phyloP scores from a whole-genome alignment of 495 filamentous ascomycete species.

The Rusavskia elegans region DNA sequence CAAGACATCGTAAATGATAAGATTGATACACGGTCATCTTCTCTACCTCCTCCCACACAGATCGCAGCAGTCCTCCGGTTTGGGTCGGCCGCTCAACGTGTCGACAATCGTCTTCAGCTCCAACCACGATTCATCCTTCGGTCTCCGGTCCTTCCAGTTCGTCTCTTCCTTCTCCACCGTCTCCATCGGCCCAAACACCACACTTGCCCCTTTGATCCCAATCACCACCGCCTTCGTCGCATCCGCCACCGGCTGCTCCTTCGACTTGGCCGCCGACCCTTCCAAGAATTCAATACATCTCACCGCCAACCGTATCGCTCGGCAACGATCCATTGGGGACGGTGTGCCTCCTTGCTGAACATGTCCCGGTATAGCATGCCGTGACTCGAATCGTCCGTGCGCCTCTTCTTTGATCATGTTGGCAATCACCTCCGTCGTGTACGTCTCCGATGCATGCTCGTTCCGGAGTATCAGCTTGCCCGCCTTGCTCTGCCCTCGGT shows the following conservation, averaged over 20 bases:
- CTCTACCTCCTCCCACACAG: constrained; percentile 8
- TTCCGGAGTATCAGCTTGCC: constrained; percentile 92
- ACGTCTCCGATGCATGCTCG: constrained; percentile 78
- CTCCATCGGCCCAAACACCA: constrained; percentile 71
- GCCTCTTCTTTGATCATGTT: constrained; percentile 93
- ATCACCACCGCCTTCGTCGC: constrained; percentile 64
- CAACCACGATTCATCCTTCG: constrained; percentile 76
- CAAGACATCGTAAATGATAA: neutral
- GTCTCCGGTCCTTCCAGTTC: constrained; percentile 80
- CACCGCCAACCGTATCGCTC: constrained; percentile 82
- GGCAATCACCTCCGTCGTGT: constrained; percentile 82
- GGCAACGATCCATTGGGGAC: constrained; percentile 87
- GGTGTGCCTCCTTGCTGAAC: constrained; percentile 94
- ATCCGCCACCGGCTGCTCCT: constrained; percentile 53
- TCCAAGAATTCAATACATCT: constrained; percentile 85
- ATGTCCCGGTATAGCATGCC: constrained; percentile 85
- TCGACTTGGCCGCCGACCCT: constrained; percentile 46
- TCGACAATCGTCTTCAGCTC: constrained; percentile 68
- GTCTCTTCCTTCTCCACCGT: constrained; percentile 70
- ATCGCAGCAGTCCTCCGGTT: constrained; percentile 12
- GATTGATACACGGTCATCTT: neutral
- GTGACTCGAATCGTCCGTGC: constrained; percentile 81
- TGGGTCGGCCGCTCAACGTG: constrained; percentile 58
- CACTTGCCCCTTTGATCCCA: constrained; percentile 76
- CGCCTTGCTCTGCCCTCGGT: constrained; percentile 78